Evolutionary conservation across 148 eudicot genomes (phyloP).

Genomic region (Cornus suecica): DNA sequence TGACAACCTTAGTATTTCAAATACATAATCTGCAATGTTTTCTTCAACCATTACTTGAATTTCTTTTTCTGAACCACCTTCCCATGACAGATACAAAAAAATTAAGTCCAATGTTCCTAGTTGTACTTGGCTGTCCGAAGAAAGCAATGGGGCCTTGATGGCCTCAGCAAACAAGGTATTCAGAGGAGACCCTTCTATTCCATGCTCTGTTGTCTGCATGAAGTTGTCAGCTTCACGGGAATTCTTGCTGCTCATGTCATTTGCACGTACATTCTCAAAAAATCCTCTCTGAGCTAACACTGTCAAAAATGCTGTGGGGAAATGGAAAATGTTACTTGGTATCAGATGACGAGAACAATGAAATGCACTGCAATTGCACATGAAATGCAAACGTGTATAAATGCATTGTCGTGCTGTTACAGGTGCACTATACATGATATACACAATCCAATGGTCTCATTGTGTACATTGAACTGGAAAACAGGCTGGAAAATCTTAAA

Average conservation of each 20-base stretch:
- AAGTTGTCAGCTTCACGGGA: conserved; percentile 58
- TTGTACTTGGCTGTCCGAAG: conserved; percentile 80
- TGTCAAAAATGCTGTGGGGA: conserved; percentile 69
- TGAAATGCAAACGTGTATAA: background rate
- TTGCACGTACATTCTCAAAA: conserved; percentile 49
- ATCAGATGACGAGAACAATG: background rate
- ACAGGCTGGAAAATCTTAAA: conserved; percentile 2
- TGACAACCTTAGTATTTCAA: conserved; percentile 82
- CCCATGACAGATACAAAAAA: conserved; percentile 55
- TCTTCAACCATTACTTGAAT: conserved; percentile 71
- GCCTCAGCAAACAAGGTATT: conserved; percentile 89
- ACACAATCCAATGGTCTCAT: background rate
- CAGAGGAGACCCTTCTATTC: conserved; percentile 39
- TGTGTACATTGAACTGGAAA: background rate
- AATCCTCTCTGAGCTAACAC: conserved; percentile 76
- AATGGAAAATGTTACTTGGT: background rate
- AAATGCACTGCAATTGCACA: background rate
- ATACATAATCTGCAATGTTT: conserved; percentile 78
- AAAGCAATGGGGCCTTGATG: conserved; percentile 83
- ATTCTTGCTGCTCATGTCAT: conserved; percentile 36
- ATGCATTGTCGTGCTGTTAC: conserved; percentile 1
- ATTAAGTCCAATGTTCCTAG: conserved; percentile 65
- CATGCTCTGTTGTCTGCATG: conserved; percentile 46
- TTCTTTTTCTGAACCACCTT: conserved; percentile 50
- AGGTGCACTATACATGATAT: background rate